phyloP scores from a whole-genome alignment of 2,329 filamentous ascomycete species.

The Madurella mycetomatis region DNA sequence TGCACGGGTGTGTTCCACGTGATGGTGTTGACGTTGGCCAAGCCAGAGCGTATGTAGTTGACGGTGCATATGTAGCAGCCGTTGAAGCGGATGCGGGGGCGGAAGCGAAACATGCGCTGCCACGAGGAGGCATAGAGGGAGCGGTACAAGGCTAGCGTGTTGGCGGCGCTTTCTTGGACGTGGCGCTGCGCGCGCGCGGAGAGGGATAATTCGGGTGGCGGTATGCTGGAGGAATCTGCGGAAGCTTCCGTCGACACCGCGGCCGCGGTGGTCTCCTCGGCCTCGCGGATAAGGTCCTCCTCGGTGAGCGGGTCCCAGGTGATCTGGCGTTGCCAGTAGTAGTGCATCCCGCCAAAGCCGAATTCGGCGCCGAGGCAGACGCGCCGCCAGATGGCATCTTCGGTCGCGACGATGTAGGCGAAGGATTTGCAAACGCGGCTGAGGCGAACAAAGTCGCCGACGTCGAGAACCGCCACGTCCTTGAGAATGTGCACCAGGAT shows the following conservation, averaged over 20 bases:
- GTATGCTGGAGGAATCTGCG: neutral
- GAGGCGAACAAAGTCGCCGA: constrained; percentile 70
- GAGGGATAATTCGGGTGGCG: constrained; percentile 30
- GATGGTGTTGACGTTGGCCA: constrained; percentile 62
- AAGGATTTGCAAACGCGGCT: constrained; percentile 81
- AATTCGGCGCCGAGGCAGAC: constrained; percentile 66
- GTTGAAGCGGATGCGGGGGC: constrained; percentile 87
- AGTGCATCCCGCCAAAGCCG: constrained; percentile 81
- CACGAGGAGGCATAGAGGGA: constrained; percentile 49
- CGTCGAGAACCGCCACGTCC: constrained; percentile 67
- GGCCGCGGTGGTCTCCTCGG: constrained; percentile 28
- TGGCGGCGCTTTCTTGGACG: constrained; percentile 29
- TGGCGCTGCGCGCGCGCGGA: constrained; percentile 33
- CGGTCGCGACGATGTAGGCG: constrained; percentile 77
- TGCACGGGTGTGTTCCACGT: constrained; percentile 82
- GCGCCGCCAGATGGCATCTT: constrained; percentile 81
- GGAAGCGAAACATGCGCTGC: constrained; percentile 70
- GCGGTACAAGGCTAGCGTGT: constrained; percentile 41
- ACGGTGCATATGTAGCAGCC: constrained; percentile 96
- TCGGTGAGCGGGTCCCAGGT: constrained; percentile 48
- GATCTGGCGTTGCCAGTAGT: constrained; percentile 64
- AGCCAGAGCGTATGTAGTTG: constrained; percentile 85
- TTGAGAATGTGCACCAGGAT: constrained; percentile 74
- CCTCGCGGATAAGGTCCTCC: constrained; percentile 27
- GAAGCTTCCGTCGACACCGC: neutral